A percentile compares a stretch with the other conserved stretches of the same genome.
Evolutionary conservation across 345 rosid species (phyloP).

Genomic region (Populus euphratica): DNA sequence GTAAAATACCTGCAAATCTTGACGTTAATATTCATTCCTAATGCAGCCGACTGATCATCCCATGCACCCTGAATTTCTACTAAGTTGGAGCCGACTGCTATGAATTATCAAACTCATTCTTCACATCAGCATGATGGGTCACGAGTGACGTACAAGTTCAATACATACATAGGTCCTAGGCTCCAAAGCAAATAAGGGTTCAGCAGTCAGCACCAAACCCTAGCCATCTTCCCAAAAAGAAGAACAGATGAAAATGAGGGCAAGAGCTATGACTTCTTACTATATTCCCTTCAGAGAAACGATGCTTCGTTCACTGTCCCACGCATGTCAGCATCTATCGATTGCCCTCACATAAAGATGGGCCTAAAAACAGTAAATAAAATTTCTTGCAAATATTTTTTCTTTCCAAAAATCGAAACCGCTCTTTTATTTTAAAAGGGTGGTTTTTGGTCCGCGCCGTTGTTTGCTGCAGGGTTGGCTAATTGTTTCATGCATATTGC

Average conservation of each 20-base stretch:
- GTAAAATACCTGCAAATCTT: too few relatives aligned
- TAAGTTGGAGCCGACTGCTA: neutral
- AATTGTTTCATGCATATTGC: neutral
- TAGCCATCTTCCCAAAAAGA: neutral
- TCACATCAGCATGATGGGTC: neutral
- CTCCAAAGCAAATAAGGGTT: neutral
- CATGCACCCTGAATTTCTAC: neutral
- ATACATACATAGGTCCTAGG: neutral
- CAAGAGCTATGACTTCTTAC: neutral
- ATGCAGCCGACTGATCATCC: too few relatives aligned
- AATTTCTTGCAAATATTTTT: neutral
- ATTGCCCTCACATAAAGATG: neutral
- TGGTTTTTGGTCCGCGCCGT: conserved; percentile 35
- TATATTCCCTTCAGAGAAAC: neutral
- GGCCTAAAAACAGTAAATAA: neutral
- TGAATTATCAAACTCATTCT: neutral
- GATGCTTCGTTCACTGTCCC: neutral
- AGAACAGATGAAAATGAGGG: neutral
- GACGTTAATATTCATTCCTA: too few relatives aligned
- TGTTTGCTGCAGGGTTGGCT: conserved; percentile 12
- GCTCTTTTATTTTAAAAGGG: neutral
- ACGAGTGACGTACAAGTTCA: neutral
- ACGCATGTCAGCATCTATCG: neutral
- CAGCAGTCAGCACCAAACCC: neutral
- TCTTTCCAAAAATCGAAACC: conserved; percentile 19